Conservation (phyloP, 495 filamentous ascomycete genomes). For the Tuber microsphaerosporum region DNA sequence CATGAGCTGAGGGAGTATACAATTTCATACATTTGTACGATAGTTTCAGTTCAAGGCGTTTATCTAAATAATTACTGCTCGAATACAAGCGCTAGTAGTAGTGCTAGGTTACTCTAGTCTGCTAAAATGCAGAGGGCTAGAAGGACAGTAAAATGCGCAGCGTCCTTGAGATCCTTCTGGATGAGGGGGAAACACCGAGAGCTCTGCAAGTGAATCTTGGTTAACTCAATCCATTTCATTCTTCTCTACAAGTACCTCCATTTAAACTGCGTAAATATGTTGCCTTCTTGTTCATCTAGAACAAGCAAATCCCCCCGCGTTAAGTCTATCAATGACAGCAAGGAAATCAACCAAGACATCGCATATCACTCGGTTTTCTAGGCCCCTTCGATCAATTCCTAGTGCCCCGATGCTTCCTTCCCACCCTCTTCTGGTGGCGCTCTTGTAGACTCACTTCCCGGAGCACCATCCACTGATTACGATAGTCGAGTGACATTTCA, state of each 20-base stretch:
- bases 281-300: not conserved
- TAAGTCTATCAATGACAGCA: not conserved
- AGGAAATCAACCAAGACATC: not conserved
- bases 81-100: not conserved
- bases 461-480: too few relatives aligned
- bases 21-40: not conserved
- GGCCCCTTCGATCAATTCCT: not conserved
- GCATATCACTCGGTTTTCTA: not conserved
- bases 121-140: not conserved
- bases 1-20: not conserved
- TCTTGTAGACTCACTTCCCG: too few relatives aligned
- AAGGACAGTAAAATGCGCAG: not conserved
- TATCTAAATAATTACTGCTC: not conserved
- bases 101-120: not conserved
- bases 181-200: not conserved
- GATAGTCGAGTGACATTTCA: too few relatives aligned
- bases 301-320: not conserved
- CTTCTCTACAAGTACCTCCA: not conserved
- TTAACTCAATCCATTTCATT: not conserved
- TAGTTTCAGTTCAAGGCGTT: slow-evolving; percentile 2
- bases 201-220: not conserved
- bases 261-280: not conserved
- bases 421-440: too few relatives aligned
- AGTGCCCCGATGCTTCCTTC: too few relatives aligned
- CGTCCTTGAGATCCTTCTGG: not conserved